These are phyloP conservation scores for Rhynchospora breviuscula DNA, from an alignment of 176 grass and related monocot species.

Conservation along the genomic window DNA sequence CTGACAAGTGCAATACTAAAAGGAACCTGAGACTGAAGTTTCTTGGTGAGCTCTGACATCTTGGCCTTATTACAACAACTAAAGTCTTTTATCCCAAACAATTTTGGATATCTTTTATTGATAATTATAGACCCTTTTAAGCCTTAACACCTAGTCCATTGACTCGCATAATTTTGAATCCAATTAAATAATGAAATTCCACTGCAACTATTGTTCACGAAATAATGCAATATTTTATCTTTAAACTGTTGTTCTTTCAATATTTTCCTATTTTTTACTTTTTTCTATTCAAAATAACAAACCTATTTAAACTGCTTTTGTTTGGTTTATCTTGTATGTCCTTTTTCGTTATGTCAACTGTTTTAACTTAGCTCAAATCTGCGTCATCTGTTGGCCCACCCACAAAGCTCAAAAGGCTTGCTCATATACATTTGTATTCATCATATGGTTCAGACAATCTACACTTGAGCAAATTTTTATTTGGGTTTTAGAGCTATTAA, in stretches of 20 bases:
- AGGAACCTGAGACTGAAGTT: too few species aligned
- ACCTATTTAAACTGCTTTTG: background rate
- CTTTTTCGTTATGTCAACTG: background rate
- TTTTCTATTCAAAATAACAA: background rate
- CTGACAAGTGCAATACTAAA: too few species aligned
- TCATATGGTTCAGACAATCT: background rate
- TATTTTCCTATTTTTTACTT: background rate
- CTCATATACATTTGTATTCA: background rate
- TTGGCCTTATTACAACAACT: too few species aligned
- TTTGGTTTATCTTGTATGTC: background rate
- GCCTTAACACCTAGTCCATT: background rate
- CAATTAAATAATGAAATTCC: background rate
- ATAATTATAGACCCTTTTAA: too few species aligned
- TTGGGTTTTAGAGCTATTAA: background rate
- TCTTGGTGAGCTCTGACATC: too few species aligned
- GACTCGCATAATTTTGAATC: background rate
- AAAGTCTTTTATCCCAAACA: too few species aligned
- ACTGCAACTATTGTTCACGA: background rate
- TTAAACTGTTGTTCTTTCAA: background rate
- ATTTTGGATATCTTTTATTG: too few species aligned
- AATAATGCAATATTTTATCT: background rate
- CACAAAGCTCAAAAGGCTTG: background rate
- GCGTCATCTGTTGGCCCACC: background rate
- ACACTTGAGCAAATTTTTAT: slow-evolving; percentile 1
- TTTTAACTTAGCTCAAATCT: background rate